Evolutionary conservation across 2,329 filamentous ascomycete species (phyloP).

Genomic region (Exophiala viscosa): DNA sequence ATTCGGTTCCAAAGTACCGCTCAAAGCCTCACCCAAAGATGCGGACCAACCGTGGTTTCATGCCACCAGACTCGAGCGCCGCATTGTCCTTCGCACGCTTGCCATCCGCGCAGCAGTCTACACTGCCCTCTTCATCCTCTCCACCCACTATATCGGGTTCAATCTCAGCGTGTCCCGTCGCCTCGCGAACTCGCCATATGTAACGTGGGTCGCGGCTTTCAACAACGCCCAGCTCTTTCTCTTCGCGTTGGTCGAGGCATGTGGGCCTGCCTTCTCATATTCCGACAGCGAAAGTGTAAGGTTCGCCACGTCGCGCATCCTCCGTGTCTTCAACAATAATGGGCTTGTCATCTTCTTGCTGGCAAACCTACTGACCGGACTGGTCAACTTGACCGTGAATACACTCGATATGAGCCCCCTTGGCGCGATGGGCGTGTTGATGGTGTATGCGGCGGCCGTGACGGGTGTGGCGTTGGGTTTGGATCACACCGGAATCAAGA

Average conservation of each 20-base stretch:
- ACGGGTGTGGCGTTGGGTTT: conserved; percentile 59
- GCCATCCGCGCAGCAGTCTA: conserved; percentile 49
- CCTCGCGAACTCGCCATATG: conserved; percentile 87
- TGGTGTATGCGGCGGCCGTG: conserved; percentile 66
- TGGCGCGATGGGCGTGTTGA: conserved; percentile 68
- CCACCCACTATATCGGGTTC: conserved; percentile 64
- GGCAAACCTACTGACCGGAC: conserved; percentile 83
- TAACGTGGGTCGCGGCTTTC: conserved; percentile 88
- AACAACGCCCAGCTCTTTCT: conserved; percentile 78
- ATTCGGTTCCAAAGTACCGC: neutral
- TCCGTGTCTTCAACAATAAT: conserved; percentile 83
- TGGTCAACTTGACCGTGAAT: conserved; percentile 81
- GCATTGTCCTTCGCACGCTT: conserved; percentile 16
- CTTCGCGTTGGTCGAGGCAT: conserved; percentile 72
- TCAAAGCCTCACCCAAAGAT: too few species aligned
- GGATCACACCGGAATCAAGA: conserved; percentile 37
- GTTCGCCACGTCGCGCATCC: conserved; percentile 72
- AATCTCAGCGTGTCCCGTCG: conserved; percentile 77
- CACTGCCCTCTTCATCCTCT: conserved; percentile 65
- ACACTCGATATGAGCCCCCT: conserved; percentile 69
- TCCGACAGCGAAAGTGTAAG: conserved; percentile 55
- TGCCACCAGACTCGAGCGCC: conserved; percentile 10
- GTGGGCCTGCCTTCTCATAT: conserved; percentile 36
- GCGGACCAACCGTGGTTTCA: too few species aligned
- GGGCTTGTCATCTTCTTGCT: conserved; percentile 79